Conservation (phyloP, 1,284 basidiomycete species). For the Cerioporus squamosus region DNA sequence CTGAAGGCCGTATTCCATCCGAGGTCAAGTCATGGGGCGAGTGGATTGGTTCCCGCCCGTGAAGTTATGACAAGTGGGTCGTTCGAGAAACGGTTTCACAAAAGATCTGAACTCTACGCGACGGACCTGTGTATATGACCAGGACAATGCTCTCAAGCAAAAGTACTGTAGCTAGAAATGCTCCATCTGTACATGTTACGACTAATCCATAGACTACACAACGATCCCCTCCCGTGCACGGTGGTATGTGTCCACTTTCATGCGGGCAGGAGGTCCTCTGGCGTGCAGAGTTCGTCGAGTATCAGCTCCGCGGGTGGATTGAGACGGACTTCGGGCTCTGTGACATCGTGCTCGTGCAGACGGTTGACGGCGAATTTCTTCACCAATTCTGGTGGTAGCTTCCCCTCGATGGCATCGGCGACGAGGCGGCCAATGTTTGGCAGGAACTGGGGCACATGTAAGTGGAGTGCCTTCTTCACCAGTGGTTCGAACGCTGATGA, state of each 20-base stretch:
- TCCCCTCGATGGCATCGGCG: conserved; percentile 71
- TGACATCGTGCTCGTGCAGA: conserved; percentile 32
- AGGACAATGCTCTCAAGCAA: conserved; percentile 4
- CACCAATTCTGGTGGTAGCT: conserved; percentile 51
- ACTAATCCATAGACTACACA: conserved; percentile 15
- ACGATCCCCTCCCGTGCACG: neutral
- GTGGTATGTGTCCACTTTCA: neutral
- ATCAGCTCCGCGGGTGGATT: conserved; percentile 44
- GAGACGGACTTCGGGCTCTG: conserved; percentile 33
- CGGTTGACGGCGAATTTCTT: conserved; percentile 61
- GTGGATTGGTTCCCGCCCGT: conserved; percentile 77
- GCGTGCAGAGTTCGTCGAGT: conserved; percentile 51
- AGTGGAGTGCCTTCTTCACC: neutral
- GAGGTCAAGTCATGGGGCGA: conserved; percentile 94
- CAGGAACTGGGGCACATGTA: conserved; percentile 62
- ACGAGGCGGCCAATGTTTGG: conserved; percentile 82
- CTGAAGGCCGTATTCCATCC: conserved; percentile 89
- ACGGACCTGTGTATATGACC: neutral
- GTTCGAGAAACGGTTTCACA: neutral
- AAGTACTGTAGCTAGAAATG: conserved; percentile 21
- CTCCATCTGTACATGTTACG: conserved; percentile 22
- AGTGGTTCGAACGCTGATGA: neutral
- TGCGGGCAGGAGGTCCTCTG: conserved; percentile 46
- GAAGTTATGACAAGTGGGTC: conserved; percentile 21
- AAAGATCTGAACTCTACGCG: neutral